These are phyloP conservation scores for Gossypium trilobum DNA, from an alignment of 441 rosid species.

Conservation along the genomic window DNA sequence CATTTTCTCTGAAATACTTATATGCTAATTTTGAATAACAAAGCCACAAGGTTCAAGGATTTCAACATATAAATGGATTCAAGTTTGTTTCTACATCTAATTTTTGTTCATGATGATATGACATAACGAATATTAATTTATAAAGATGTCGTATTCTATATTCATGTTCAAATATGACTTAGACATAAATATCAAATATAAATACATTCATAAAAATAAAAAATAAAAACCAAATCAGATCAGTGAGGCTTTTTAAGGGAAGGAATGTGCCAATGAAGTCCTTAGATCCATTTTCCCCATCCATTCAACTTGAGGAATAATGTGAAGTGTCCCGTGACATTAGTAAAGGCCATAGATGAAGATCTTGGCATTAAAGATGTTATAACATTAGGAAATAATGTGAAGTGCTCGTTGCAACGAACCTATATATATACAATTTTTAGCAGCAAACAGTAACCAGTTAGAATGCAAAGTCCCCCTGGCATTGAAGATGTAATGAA, in stretches of 20 bases:
- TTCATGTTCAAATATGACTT: too few species aligned
- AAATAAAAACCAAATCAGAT: not conserved
- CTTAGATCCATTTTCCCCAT: not conserved
- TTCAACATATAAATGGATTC: too few species aligned
- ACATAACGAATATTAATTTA: too few species aligned
- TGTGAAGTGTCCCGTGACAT: slow-evolving; percentile 34
- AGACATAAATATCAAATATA: too few species aligned
- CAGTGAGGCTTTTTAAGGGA: not conserved
- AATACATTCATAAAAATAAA: not conserved
- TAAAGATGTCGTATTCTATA: too few species aligned
- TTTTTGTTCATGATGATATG: too few species aligned
- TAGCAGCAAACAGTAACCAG: not conserved
- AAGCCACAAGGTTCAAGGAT: too few species aligned
- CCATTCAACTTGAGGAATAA: not conserved
- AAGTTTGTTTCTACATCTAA: too few species aligned
- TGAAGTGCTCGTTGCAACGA: slow-evolving; percentile 21
- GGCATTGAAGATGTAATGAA: not conserved
- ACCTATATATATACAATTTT: slow-evolving; percentile 20
- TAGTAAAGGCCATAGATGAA: slow-evolving; percentile 28
- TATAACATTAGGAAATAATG: too few species aligned
- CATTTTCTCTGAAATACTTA: too few species aligned
- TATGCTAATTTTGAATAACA: too few species aligned
- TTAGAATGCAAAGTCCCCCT: not conserved
- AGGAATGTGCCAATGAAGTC: not conserved
- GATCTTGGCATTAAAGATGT: not conserved